A percentile compares a stretch with the other conserved stretches of the same genome.
Conservation (phyloP, 805 yeast species). For the Clavispora vitiphila region DNA sequence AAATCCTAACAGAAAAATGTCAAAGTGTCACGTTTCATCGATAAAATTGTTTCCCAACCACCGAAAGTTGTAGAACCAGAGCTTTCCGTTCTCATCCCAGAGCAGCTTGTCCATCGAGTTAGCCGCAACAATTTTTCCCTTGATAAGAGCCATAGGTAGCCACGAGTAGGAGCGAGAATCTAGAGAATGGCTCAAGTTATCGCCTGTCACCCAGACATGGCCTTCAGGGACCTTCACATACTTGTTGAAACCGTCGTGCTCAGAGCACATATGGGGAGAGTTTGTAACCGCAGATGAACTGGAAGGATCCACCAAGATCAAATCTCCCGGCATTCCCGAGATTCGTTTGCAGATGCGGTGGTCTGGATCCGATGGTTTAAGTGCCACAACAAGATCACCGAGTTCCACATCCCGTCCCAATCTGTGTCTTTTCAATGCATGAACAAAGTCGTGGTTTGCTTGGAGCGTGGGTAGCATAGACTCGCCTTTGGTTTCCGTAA, state of each 20-base stretch:
- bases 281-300: slow-evolving; percentile 42
- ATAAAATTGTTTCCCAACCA: slow-evolving; percentile 48
- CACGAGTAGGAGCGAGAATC: slow-evolving; percentile 89
- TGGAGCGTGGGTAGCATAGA: slow-evolving; percentile 92
- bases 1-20: background rate
- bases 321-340: slow-evolving; percentile 95
- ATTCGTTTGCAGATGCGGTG: slow-evolving; percentile 88
- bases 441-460: slow-evolving; percentile 70
- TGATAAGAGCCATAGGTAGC: slow-evolving; percentile 82
- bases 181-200: slow-evolving; percentile 77
- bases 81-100: slow-evolving; percentile 27
- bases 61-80: slow-evolving; percentile 48
- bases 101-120: slow-evolving; percentile 45
- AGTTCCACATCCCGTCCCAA: slow-evolving; percentile 61
- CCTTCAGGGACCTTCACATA: slow-evolving; percentile 84
- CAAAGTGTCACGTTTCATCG: slow-evolving; percentile 24
- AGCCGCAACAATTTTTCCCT: slow-evolving; percentile 82
- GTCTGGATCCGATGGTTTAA: slow-evolving; percentile 83
- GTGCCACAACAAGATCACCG: slow-evolving; percentile 87
- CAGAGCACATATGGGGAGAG: slow-evolving; percentile 19
- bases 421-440: slow-evolving; percentile 59
- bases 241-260: slow-evolving; percentile 43
- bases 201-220: slow-evolving; percentile 97
- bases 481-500: slow-evolving; percentile 83
- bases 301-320: slow-evolving; percentile 76